Conservation (phyloP, 164 flowering plant species). For the Tinospora cordifolia region DNA sequence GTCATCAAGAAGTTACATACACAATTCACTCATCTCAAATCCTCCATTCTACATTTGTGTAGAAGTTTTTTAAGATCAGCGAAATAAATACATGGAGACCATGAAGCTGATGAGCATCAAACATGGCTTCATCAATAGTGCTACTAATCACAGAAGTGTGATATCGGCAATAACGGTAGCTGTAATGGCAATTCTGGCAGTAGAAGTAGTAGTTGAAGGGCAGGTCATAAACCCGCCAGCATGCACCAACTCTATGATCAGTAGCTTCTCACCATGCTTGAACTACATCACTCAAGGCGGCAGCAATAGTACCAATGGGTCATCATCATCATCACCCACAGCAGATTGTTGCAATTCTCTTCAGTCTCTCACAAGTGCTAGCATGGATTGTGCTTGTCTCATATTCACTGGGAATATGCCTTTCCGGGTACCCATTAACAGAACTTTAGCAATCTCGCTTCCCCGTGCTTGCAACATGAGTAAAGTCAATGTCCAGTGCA, state of each 20-base stretch:
- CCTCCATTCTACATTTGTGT: too few relatives aligned
- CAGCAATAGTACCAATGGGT: slow-evolving; percentile 15
- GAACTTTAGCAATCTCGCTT: slow-evolving; percentile 53
- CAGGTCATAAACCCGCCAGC: slow-evolving; percentile 38
- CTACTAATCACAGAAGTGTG: background rate
- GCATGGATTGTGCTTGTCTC: slow-evolving; percentile 62
- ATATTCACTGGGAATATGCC: slow-evolving; percentile 59
- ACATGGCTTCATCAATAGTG: background rate
- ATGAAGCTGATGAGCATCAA: background rate
- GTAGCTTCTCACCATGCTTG: slow-evolving; percentile 64
- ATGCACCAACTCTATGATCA: slow-evolving; percentile 53
- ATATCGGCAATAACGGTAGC: slow-evolving; percentile 7
- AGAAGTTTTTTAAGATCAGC: background rate
- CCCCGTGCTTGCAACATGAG: slow-evolving; percentile 73
- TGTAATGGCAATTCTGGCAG: slow-evolving; percentile 16
- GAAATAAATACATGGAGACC: slow-evolving; percentile 14
- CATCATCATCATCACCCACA: slow-evolving; percentile 41
- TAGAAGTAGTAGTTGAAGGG: slow-evolving; percentile 35
- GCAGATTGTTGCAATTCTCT: slow-evolving; percentile 59
- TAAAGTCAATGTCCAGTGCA: slow-evolving; percentile 68
- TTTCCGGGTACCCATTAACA: slow-evolving; percentile 56
- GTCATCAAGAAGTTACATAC: background rate
- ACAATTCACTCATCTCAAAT: background rate
- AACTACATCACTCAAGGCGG: slow-evolving; percentile 48
- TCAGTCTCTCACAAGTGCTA: slow-evolving; percentile 30